A percentile compares a stretch with the other conserved stretches of the same genome.
These are phyloP conservation scores for Ceratocystis lukuohia DNA, from an alignment of 2,329 filamentous ascomycete species.

Conservation along the genomic window DNA sequence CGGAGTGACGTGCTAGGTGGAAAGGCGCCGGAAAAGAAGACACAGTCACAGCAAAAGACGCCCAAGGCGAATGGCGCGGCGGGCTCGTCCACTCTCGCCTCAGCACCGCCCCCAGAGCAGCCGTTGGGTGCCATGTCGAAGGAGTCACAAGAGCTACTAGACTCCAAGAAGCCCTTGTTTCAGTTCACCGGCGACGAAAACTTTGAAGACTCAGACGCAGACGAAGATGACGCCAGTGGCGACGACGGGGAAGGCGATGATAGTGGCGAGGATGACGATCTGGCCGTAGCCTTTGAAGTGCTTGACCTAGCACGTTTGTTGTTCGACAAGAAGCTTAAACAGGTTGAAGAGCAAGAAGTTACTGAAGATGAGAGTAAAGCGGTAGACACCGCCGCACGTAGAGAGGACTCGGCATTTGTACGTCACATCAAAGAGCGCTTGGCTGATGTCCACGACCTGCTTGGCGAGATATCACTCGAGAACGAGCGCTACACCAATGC, in stretches of 20 bases:
- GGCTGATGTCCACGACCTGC: slow-evolving; percentile 83
- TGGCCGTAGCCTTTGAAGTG: slow-evolving; percentile 69
- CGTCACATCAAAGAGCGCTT: slow-evolving; percentile 68
- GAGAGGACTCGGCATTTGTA: slow-evolving; percentile 32
- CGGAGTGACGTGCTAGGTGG: slow-evolving; percentile 91
- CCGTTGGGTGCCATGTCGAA: slow-evolving; percentile 27
- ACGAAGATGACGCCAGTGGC: slow-evolving; percentile 36
- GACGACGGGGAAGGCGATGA: slow-evolving; percentile 39
- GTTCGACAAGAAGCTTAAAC: slow-evolving; percentile 42
- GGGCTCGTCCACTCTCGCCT: slow-evolving; percentile 21
- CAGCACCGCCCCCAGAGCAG: slow-evolving; percentile 28
- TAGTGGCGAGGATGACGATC: slow-evolving; percentile 48
- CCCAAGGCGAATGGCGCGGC: slow-evolving; percentile 28
- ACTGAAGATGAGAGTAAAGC: slow-evolving; percentile 24
- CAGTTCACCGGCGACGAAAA: slow-evolving; percentile 92
- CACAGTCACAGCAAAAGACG: slow-evolving; percentile 27
- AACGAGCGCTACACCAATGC: slow-evolving; percentile 80
- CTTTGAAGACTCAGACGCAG: slow-evolving; percentile 70
- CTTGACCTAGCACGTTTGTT: slow-evolving; percentile 65
- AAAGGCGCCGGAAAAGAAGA: slow-evolving; percentile 48
- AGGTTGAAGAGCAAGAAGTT: slow-evolving; percentile 22
- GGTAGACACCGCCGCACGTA: slow-evolving; percentile 26
- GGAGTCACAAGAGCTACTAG: slow-evolving; percentile 19
- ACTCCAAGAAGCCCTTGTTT: slow-evolving; percentile 62
- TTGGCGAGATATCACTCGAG: slow-evolving; percentile 93